phyloP scores from a whole-genome alignment of 805 yeast species.

The Candida yuanshanica region DNA sequence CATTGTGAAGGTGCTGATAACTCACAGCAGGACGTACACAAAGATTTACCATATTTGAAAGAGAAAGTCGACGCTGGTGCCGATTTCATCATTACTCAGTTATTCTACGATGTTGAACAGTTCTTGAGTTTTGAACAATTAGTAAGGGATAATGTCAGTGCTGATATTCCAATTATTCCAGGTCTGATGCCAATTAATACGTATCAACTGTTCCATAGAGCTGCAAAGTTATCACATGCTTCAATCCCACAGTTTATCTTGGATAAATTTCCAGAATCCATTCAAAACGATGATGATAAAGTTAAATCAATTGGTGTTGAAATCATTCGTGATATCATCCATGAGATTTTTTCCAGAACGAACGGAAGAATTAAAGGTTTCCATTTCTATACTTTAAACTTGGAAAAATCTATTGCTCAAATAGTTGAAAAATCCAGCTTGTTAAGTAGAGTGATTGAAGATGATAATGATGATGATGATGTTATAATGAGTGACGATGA shows the following conservation, averaged over 20 bases:
- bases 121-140: constrained; percentile 59
- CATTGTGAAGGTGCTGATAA: constrained; percentile 83
- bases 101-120: constrained; percentile 90
- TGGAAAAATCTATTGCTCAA: constrained; percentile 88
- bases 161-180: constrained; percentile 61
- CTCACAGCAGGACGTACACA: constrained; percentile 54
- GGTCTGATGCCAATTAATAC: constrained; percentile 92
- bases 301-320: constrained; percentile 84
- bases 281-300: constrained; percentile 67
- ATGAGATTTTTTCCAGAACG: constrained; percentile 47
- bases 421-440: constrained; percentile 61
- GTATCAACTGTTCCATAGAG: constrained; percentile 73
- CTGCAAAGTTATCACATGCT: constrained; percentile 86
- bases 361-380: constrained; percentile 65
- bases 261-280: constrained; percentile 46
- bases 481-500: constrained; percentile 27
- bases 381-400: constrained; percentile 88
- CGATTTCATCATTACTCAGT: constrained; percentile 88
- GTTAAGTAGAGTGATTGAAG: constrained; percentile 42
- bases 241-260: constrained; percentile 58
- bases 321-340: constrained; percentile 57
- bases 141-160: constrained; percentile 37
- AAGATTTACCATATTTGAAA: constrained; percentile 76
- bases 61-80: constrained; percentile 95
- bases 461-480: constrained; percentile 35